Conservation (phyloP, 2,329 filamentous ascomycete genomes). For the Paraconiothyrium sp. region DNA sequence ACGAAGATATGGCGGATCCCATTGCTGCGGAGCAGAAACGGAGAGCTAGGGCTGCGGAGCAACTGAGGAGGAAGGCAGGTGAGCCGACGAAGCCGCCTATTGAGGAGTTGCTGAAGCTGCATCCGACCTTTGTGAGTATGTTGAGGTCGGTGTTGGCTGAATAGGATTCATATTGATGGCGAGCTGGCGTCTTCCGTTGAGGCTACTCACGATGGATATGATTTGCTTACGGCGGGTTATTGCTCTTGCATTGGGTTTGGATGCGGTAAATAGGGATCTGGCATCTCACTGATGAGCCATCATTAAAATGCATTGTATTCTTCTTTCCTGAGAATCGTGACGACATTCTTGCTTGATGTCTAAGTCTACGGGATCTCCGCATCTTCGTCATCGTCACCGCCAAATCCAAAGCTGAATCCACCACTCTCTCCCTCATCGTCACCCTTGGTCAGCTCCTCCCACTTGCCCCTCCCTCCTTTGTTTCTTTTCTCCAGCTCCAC, state of each 20-base stretch:
- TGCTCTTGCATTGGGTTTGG: slow-evolving; percentile 8
- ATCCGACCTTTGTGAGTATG: slow-evolving; percentile 83
- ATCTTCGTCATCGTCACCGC: slow-evolving; percentile 64
- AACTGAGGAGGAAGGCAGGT: slow-evolving; percentile 80
- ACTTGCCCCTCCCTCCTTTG: slow-evolving; percentile 76
- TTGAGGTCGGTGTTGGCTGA: slow-evolving; percentile 78
- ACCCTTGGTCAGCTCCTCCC: slow-evolving; percentile 79
- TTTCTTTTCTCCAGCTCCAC: slow-evolving; percentile 71
- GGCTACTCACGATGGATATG: neutral
- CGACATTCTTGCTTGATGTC: neutral
- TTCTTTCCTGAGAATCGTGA: neutral
- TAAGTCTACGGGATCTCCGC: slow-evolving; percentile 44
- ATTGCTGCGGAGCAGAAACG: slow-evolving; percentile 86
- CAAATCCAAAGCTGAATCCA: slow-evolving; percentile 70
- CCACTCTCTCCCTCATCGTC: slow-evolving; percentile 53
- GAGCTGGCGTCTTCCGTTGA: neutral
- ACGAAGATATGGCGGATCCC: slow-evolving; percentile 85
- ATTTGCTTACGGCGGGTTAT: neutral
- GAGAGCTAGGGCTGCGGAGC: slow-evolving; percentile 79
- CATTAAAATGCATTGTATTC: neutral
- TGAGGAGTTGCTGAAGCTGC: slow-evolving; percentile 81
- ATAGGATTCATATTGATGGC: slow-evolving; percentile 25
- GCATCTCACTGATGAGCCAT: neutral
- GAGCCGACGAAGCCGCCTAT: slow-evolving; percentile 84
- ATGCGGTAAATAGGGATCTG: neutral